phyloP scores from a whole-genome alignment of 2,329 filamentous ascomycete species.

The Fragosphaeria purpurea region DNA sequence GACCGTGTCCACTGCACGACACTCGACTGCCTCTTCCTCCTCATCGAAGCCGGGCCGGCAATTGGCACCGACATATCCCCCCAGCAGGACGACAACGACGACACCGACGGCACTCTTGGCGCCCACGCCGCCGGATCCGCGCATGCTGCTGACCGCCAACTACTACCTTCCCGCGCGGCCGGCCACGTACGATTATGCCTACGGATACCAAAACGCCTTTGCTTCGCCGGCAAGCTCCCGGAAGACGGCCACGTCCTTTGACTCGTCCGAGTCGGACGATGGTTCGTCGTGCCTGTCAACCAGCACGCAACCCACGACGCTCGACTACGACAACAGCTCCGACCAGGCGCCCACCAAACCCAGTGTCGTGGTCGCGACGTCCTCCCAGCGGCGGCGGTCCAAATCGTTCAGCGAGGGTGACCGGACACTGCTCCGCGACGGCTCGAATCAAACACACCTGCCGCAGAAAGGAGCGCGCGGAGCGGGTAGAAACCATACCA shows the following conservation, averaged over 20 bases:
- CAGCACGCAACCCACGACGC: constrained; percentile 12
- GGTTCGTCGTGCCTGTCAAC: constrained; percentile 8
- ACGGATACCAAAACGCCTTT: background rate
- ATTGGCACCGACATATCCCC: too few species aligned
- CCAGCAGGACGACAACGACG: too few species aligned
- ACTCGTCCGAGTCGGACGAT: constrained; percentile 8
- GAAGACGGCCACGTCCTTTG: constrained; percentile 6
- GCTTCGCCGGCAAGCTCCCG: background rate
- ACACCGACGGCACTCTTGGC: too few species aligned
- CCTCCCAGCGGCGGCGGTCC: background rate
- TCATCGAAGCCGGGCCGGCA: background rate
- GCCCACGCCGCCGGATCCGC: too few species aligned
- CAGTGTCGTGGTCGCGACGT: background rate
- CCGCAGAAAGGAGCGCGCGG: background rate
- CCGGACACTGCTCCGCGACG: background rate
- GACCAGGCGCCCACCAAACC: background rate
- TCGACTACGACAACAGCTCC: constrained; percentile 3
- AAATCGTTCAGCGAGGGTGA: constrained; percentile 1
- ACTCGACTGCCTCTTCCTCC: background rate
- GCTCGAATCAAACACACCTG: background rate
- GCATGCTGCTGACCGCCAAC: too few species aligned
- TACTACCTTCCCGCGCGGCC: background rate
- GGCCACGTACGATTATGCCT: background rate
- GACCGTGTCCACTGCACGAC: background rate
- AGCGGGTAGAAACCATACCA: background rate